Evolutionary conservation across 352 stramenopile genomes (phyloP), one percentile per base, ranked within the genome.

Genomic region (Globisporangium viniferum): DNA sequence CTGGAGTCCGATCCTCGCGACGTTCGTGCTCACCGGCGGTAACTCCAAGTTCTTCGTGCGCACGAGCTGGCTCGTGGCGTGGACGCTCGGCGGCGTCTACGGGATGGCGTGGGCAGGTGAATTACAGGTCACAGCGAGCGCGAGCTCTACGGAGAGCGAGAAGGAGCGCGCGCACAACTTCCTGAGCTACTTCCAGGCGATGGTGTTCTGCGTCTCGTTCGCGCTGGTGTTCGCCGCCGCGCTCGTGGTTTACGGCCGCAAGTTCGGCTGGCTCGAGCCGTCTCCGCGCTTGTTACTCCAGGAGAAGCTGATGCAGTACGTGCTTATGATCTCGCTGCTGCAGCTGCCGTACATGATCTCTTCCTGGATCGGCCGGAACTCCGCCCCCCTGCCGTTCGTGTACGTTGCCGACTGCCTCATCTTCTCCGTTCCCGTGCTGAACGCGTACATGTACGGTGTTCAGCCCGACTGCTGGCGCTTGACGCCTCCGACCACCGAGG

Each of bases 1-100:
- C 68, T 92, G 84, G 84, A 79, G 84, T 60, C 69, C 80, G 51
- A 89, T 82, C 62, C 76, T 92, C 58, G 89, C 84, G 70, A 62
- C 86, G 69, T 79, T 90, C 64, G 83, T 92, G 77, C 78, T 84
- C 41, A 68, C 86, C 9, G 76, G 81, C 44, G 80, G 75, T 24
- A 63, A 87, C 56, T 75, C 88, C 55, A 68, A 73, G 29, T 79
- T 90, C 36, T 79, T 85, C 56, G 69, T 82, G 51, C 75, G 75
- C 20, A 74, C 72, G 44, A 90, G 73, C 49, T 78, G 87, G 65
- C 44, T 86, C 29, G 54, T 88, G 10, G 87, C 81, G 10, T 75
- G 79, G 46, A 66, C 88, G 63, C 64, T 81, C 14, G 77, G 80
- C 36, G 53, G 76, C 15, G 70, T 80, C 62, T 92, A 89, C 58